Conservation (phyloP, 176 grass and related monocot species). For the Tillandsia fasciculata region DNA sequence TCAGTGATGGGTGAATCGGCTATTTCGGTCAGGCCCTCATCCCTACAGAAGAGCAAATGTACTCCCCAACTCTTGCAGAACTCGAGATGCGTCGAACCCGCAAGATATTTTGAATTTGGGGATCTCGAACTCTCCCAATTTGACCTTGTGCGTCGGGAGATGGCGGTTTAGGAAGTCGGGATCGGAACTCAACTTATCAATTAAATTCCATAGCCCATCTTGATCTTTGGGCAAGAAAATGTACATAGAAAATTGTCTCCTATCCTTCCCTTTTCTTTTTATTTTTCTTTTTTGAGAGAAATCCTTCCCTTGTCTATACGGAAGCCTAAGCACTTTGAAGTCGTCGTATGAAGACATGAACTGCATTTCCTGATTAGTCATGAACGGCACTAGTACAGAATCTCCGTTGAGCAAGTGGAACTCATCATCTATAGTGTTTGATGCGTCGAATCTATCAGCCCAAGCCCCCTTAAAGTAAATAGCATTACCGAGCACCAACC, state of each 20-base stretch:
- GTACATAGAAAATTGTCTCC: slow-evolving; percentile 44
- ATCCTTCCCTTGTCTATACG: slow-evolving; percentile 12
- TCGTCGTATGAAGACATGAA: slow-evolving; percentile 22
- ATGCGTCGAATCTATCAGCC: slow-evolving; percentile 38
- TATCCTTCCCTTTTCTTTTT: slow-evolving; percentile 1
- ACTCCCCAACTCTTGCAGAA: slow-evolving; percentile 25
- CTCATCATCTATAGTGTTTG: slow-evolving; percentile 15
- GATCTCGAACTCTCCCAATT: slow-evolving; percentile 32
- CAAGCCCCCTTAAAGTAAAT: slow-evolving; percentile 82
- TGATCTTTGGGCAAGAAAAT: slow-evolving; percentile 38
- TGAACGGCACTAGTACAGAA: slow-evolving; percentile 33
- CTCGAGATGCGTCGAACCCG: slow-evolving; percentile 18
- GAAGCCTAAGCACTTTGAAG: slow-evolving; percentile 47
- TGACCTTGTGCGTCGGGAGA: not conserved
- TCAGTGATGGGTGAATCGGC: not conserved
- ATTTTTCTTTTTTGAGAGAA: too few species aligned
- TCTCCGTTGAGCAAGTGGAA: slow-evolving; percentile 38
- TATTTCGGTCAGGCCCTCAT: slow-evolving; percentile 44
- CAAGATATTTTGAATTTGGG: slow-evolving; percentile 53
- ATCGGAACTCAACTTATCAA: slow-evolving; percentile 32
- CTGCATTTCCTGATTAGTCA: slow-evolving; percentile 35
- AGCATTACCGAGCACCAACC: slow-evolving; percentile 41
- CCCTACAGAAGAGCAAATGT: slow-evolving; percentile 22
- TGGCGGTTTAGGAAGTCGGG: not conserved
- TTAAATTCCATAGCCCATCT: slow-evolving; percentile 29